Percentiles rank a stretch among this genome's conserved stretches.
Evolutionary conservation across 306 rosid species (phyloP).

Genomic region (Ochetophila trinervis): DNA sequence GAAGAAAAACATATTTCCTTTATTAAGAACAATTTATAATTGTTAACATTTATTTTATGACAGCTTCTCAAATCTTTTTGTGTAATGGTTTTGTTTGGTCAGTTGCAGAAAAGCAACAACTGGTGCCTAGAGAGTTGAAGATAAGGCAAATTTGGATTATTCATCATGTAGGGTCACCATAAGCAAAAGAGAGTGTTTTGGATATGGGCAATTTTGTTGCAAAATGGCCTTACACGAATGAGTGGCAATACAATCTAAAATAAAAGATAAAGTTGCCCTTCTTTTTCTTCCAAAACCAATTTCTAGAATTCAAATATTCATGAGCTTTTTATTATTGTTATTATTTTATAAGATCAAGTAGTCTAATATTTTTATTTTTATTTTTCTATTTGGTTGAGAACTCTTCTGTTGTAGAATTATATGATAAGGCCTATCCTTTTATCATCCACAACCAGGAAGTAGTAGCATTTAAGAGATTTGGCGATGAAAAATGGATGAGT

Average conservation of each 20-base stretch:
- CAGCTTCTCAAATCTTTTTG: too few relatives aligned
- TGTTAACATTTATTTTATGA: too few relatives aligned
- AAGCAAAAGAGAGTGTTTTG: not conserved
- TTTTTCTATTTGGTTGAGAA: too few relatives aligned
- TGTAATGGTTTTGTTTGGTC: too few relatives aligned
- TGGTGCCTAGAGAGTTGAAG: not conserved
- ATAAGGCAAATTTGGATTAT: not conserved
- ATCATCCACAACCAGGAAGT: slow-evolving; percentile 3
- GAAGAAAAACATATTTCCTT: too few relatives aligned
- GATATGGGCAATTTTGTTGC: slow-evolving; percentile 14
- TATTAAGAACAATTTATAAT: too few relatives aligned
- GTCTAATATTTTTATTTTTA: not conserved
- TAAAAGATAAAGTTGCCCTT: slow-evolving; percentile 6
- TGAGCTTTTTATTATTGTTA: too few relatives aligned
- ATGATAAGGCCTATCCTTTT: slow-evolving; percentile 21
- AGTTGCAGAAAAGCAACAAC: not conserved
- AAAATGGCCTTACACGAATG: slow-evolving; percentile 6
- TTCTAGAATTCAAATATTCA: not conserved
- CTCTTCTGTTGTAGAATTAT: not conserved
- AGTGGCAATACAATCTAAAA: slow-evolving; percentile 18
- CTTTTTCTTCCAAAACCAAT: not conserved
- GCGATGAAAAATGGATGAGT: slow-evolving; percentile 10
- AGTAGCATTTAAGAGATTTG: not conserved
- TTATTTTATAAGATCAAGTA: not conserved
- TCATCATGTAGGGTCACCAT: slow-evolving; percentile 8